Conservation (phyloP, 805 yeast species). For the Myxozyma neotropica region DNA sequence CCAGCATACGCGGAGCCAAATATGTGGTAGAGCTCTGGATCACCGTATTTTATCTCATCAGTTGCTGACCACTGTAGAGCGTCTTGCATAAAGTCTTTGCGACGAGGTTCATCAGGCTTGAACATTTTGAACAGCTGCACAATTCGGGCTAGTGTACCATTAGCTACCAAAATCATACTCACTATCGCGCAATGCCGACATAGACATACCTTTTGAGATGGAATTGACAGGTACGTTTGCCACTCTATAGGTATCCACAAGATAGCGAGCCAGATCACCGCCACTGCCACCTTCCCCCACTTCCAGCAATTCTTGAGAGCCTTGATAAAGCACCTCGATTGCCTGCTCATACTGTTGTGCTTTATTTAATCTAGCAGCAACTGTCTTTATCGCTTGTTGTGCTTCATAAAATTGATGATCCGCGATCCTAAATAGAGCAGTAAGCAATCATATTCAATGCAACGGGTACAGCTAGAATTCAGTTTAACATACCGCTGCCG, state of each 20-base stretch:
- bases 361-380: constrained; percentile 80
- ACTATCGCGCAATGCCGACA: neutral
- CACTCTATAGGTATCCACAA: constrained; percentile 68
- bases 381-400: constrained; percentile 89
- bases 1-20: constrained; percentile 65
- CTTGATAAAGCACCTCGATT: constrained; percentile 68
- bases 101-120: constrained; percentile 59
- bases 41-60: constrained; percentile 63
- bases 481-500: constrained; percentile 16
- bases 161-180: neutral
- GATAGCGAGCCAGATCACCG: constrained; percentile 70
- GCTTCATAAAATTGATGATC: constrained; percentile 89
- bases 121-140: constrained; percentile 49
- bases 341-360: constrained; percentile 70
- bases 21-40: constrained; percentile 70
- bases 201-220: constrained; percentile 48
- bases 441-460: neutral
- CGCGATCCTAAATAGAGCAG: constrained; percentile 52
- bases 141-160: constrained; percentile 44
- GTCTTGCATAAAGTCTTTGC: constrained; percentile 68
- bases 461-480: too few species aligned
- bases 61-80: constrained; percentile 64
- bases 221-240: constrained; percentile 50
- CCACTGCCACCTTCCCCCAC: constrained; percentile 80
- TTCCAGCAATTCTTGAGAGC: constrained; percentile 66